Evolutionary conservation across 768 basidiomycete genomes (phyloP).

Genomic region (Kwoniella mangroviensis): DNA sequence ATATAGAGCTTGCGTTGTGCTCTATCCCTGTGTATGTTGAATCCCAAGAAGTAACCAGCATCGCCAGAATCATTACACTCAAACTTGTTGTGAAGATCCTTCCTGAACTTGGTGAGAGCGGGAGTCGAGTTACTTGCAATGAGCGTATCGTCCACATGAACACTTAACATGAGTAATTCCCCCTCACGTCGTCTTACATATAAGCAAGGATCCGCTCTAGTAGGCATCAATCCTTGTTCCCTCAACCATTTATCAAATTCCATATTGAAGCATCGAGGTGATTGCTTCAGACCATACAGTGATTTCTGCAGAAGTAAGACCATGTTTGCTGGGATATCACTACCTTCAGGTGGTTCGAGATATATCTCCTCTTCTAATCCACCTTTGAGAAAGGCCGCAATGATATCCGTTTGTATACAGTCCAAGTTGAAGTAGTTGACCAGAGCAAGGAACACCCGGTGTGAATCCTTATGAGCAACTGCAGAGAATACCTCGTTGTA

Average conservation of each 20-base stretch:
- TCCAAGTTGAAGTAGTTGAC: conserved; percentile 23
- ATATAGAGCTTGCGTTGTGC: conserved; percentile 17
- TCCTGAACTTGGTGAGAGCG: conserved; percentile 8
- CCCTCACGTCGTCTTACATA: conserved; percentile 1
- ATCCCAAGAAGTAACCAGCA: conserved; percentile 37
- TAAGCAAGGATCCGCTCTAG: conserved; percentile 9
- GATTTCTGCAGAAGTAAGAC: conserved; percentile 21
- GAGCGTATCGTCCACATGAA: conserved; percentile 30
- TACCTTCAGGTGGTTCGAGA: conserved; percentile 20
- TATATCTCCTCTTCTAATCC: conserved; percentile 14
- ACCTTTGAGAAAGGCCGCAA: conserved; percentile 30
- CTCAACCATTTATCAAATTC: conserved; percentile 26
- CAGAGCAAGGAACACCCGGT: conserved; percentile 27
- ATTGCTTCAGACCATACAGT: conserved; percentile 33
- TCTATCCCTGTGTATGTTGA: conserved; percentile 47
- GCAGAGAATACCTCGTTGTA: conserved; percentile 29
- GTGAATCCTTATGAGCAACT: conserved; percentile 23
- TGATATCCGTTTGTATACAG: conserved; percentile 27
- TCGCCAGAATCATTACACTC: conserved; percentile 14
- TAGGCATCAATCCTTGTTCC: conserved; percentile 18
- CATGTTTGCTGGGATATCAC: not conserved
- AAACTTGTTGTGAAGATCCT: conserved; percentile 12
- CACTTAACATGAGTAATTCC: conserved; percentile 8
- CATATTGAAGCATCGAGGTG: conserved; percentile 31
- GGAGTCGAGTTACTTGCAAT: conserved; percentile 20